Conservation (phyloP, 2,329 filamentous ascomycete genomes). For the Huntiella bhutanensis region DNA sequence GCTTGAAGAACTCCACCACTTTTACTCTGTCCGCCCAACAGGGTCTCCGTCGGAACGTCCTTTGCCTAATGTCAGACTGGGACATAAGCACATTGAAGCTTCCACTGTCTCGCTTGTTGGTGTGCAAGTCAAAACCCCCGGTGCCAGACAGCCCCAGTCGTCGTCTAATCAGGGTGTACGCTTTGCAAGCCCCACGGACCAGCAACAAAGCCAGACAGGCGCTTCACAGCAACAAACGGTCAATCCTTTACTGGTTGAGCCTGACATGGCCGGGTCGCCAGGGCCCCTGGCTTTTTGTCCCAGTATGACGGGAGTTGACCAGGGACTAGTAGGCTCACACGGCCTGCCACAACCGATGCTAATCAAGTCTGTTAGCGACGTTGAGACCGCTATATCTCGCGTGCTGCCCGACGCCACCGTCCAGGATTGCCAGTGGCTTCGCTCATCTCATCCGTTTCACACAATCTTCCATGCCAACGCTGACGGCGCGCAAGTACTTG, state of each 20-base stretch:
- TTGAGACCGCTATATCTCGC: conserved; percentile 19
- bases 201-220: neutral
- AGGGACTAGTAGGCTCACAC: neutral
- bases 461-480: conserved; percentile 8
- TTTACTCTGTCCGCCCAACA: neutral
- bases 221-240: neutral
- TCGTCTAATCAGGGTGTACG: neutral
- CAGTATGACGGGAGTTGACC: neutral
- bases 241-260: too few relatives aligned
- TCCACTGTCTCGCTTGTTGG: conserved; percentile 3
- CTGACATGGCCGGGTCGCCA: neutral
- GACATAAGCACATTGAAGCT: neutral
- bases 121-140: neutral
- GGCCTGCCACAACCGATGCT: conserved; percentile 3
- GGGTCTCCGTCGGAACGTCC: too few relatives aligned
- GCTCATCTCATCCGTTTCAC: conserved; percentile 8
- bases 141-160: neutral
- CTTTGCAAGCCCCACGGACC: neutral
- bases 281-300: neutral
- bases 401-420: conserved; percentile 18
- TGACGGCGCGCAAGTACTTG: conserved; percentile 8
- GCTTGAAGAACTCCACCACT: neutral
- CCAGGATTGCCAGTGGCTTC: conserved; percentile 14
- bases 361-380: conserved; percentile 11
- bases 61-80: too few relatives aligned